Base-by-base conservation (phyloP, 306 rosid species). In the Sechiopsis laciniata region DNA sequence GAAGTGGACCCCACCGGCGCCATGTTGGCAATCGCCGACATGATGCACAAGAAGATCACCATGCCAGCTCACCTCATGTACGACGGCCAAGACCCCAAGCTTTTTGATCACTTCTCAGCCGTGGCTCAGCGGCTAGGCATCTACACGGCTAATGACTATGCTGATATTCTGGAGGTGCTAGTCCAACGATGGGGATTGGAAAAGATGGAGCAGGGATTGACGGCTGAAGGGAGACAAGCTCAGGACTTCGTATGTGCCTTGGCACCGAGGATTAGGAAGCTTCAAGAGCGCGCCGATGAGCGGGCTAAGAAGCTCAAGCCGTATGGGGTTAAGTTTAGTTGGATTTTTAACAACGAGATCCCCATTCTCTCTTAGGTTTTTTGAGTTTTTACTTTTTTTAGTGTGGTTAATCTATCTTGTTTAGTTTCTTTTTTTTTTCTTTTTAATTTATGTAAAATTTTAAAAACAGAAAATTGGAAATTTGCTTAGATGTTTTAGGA, bases 41-140 rank as follows among this genome's bases (percentile, higher is more conserved):
- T 85, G 91, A 89, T 89, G 91, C 82, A 71, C 14, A 87, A 85
- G 75, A 89, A 83, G 67, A 83, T 89, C 83, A 82, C 88, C 0
- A 87, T 89, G 96, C 91, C 90, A 2, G 90, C 87, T 0, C 88
- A 83, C 76, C 76, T 87, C 52, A 89, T 89, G 91, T 83, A 61
- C 75, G 91, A 89, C 8, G 96, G 96, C 5, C 59, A 46, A 0
- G 96, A 89, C 66, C 85, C 86, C 0, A 76, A 9, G 73, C 78
- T 89, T 42, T 87, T 83, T 59, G 85, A 82, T n/a, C 91, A 87
- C 72, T 89, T 82, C 26, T 80, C 90, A 0, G 84, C 82, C 0
- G 88, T 85, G 68, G 85, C 96, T 0, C 90, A 85, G 55, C 82
- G 86, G 13, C 73, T 81, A 1, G 87, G 90, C 1, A 91, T 89